Evolutionary conservation across 495 filamentous ascomycete genomes (phyloP).

Genomic region (Rostrohypoxylon terebratum): DNA sequence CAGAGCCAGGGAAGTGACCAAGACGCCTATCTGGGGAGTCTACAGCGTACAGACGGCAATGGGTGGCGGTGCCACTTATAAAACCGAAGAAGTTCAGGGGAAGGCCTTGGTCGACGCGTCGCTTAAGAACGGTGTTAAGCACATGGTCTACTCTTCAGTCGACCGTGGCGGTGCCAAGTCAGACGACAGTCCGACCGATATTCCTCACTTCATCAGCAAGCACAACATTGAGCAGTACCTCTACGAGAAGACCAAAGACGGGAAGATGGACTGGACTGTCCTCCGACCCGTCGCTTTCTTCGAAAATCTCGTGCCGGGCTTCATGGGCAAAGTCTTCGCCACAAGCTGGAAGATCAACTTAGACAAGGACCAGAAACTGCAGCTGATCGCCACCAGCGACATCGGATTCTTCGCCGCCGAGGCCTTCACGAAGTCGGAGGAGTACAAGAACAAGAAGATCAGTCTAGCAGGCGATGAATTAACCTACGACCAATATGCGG

Average conservation of each 20-base stretch:
- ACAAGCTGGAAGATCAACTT: constrained; percentile 57
- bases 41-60: constrained; percentile 58
- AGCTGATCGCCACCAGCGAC: constrained; percentile 65
- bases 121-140: constrained; percentile 64
- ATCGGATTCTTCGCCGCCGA: constrained; percentile 70
- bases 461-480: constrained; percentile 72
- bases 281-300: constrained; percentile 68
- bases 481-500: constrained; percentile 60
- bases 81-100: constrained; percentile 66
- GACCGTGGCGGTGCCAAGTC: constrained; percentile 69
- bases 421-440: constrained; percentile 58
- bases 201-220: constrained; percentile 73
- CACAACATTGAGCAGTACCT: constrained; percentile 70
- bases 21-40: constrained; percentile 60
- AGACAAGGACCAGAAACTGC: constrained; percentile 59
- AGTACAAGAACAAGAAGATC: constrained; percentile 60
- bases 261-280: constrained; percentile 64
- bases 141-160: constrained; percentile 72
- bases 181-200: constrained; percentile 62
- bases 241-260: constrained; percentile 49
- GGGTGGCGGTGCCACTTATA: constrained; percentile 50
- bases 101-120: constrained; percentile 67
- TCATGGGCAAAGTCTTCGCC: constrained; percentile 65
- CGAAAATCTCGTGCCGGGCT: constrained; percentile 66
- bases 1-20: constrained; percentile 53